Percentiles rank a stretch among this genome's conserved stretches.
phyloP scores from a whole-genome alignment of 768 basidiomycete genomes.

The Xerocomus potaroensis region DNA sequence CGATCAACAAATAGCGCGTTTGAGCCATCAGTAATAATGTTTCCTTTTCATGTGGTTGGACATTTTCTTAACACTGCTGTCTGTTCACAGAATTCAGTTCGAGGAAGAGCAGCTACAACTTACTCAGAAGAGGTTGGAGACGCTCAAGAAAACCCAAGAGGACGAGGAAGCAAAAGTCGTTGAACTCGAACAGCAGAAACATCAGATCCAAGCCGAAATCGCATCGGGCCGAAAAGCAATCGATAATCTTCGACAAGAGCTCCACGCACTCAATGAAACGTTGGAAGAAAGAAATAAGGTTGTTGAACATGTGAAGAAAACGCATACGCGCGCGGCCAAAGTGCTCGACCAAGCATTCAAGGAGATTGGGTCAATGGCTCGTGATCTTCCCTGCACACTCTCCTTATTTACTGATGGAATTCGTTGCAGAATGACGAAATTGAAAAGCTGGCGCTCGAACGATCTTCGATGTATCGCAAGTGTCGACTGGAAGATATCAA shows the following conservation, averaged over 20 bases:
- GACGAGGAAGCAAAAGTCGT: conserved; percentile 52
- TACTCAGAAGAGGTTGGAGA: conserved; percentile 57
- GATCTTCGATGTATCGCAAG: conserved; percentile 83
- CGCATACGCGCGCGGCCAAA: conserved; percentile 64
- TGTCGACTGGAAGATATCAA: conserved; percentile 92
- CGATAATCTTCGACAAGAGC: conserved; percentile 53
- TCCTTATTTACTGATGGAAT: conserved; percentile 3
- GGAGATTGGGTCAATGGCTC: conserved; percentile 78
- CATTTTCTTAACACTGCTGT: conserved; percentile 2
- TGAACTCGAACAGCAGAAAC: conserved; percentile 53
- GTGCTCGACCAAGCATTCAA: conserved; percentile 84
- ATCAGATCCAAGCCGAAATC: conserved; percentile 56
- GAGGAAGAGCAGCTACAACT: conserved; percentile 70
- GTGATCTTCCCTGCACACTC: conserved; percentile 28
- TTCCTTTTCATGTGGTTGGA: conserved; percentile 16
- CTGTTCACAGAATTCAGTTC: conserved; percentile 60
- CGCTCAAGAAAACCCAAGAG: conserved; percentile 47
- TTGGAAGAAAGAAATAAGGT: conserved; percentile 70
- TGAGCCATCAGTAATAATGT: conserved; percentile 76
- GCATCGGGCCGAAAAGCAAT: conserved; percentile 52
- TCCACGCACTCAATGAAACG: conserved; percentile 54
- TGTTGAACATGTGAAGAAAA: conserved; percentile 74
- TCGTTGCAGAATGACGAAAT: conserved; percentile 76
- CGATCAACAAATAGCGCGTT: conserved; percentile 80
- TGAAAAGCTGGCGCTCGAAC: conserved; percentile 79